These are phyloP conservation scores for Xylaria polymorpha DNA, from an alignment of 2,329 filamentous ascomycete species.

Conservation along the genomic window DNA sequence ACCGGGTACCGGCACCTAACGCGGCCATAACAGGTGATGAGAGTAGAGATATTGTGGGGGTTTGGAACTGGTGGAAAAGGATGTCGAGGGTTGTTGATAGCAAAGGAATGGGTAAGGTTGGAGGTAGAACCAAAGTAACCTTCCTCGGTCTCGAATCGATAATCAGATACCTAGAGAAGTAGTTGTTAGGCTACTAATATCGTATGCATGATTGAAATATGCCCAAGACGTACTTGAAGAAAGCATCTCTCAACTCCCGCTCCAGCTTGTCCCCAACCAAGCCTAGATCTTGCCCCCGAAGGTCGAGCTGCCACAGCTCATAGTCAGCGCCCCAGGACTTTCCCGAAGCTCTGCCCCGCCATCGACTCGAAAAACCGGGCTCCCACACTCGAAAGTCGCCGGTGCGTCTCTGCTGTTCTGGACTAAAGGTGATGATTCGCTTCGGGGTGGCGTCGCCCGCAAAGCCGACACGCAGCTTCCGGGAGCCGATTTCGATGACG, in stretches of 20 bases:
- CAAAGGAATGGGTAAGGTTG: conserved; percentile 79
- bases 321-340: conserved; percentile 71
- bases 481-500: conserved; percentile 83
- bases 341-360: conserved; percentile 59
- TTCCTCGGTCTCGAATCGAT: conserved; percentile 81
- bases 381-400: conserved; percentile 85
- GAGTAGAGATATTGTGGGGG: conserved; percentile 82
- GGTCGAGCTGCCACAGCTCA: conserved; percentile 83
- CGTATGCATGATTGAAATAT: background rate
- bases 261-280: conserved; percentile 90
- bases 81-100: conserved; percentile 80
- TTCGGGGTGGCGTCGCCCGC: conserved; percentile 86
- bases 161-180: conserved; percentile 64
- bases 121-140: conserved; percentile 80
- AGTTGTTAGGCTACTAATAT: conserved; percentile 7
- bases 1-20: conserved; percentile 83
- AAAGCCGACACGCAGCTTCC: conserved; percentile 84
- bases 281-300: conserved; percentile 78
- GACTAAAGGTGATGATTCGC: conserved; percentile 74
- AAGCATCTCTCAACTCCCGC: conserved; percentile 81
- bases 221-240: conserved; percentile 73
- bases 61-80: conserved; percentile 83
- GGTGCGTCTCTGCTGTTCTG: conserved; percentile 78
- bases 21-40: conserved; percentile 79
- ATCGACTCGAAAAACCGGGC: conserved; percentile 61